Conservation (phyloP, 2,329 filamentous ascomycete genomes). For the Hansfordia pulvinata region DNA sequence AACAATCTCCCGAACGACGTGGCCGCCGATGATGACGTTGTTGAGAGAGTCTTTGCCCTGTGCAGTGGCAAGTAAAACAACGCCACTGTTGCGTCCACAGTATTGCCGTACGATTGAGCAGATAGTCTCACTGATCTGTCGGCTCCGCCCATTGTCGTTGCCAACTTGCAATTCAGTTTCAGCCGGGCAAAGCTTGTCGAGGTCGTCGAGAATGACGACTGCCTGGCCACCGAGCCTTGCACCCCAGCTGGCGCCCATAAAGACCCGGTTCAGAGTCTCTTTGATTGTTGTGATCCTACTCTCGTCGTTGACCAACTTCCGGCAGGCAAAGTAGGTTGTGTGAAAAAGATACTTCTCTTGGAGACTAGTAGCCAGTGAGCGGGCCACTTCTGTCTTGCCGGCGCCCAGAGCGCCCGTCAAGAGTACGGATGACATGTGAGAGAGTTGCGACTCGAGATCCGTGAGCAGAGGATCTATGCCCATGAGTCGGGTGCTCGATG, state of each 20-base stretch:
- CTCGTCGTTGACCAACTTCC: slow-evolving; percentile 81
- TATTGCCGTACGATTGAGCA: slow-evolving; percentile 74
- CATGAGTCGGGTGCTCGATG: slow-evolving; percentile 62
- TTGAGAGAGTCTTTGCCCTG: slow-evolving; percentile 89
- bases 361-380: slow-evolving; percentile 60
- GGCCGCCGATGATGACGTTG: slow-evolving; percentile 77
- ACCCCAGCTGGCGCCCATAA: slow-evolving; percentile 85
- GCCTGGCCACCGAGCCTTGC: slow-evolving; percentile 73
- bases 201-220: slow-evolving; percentile 78
- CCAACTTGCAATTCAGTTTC: slow-evolving; percentile 92
- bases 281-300: slow-evolving; percentile 82
- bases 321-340: slow-evolving; percentile 74
- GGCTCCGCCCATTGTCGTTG: slow-evolving; percentile 83
- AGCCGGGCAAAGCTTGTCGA: slow-evolving; percentile 83
- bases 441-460: slow-evolving; percentile 61
- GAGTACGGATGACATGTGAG: slow-evolving; percentile 78
- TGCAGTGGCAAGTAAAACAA: slow-evolving; percentile 81
- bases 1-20: slow-evolving; percentile 85
- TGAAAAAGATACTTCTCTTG: slow-evolving; percentile 65
- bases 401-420: slow-evolving; percentile 81
- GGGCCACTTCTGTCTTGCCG: slow-evolving; percentile 75
- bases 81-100: slow-evolving; percentile 63
- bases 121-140: slow-evolving; percentile 82
- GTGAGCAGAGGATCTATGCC: slow-evolving; percentile 70
- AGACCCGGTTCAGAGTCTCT: slow-evolving; percentile 70